A percentile compares a stretch with the other conserved stretches of the same genome.
These are phyloP conservation scores for Bruguiera gymnorhiza DNA, from an alignment of 345 rosid genomes.

Conservation along the genomic window DNA sequence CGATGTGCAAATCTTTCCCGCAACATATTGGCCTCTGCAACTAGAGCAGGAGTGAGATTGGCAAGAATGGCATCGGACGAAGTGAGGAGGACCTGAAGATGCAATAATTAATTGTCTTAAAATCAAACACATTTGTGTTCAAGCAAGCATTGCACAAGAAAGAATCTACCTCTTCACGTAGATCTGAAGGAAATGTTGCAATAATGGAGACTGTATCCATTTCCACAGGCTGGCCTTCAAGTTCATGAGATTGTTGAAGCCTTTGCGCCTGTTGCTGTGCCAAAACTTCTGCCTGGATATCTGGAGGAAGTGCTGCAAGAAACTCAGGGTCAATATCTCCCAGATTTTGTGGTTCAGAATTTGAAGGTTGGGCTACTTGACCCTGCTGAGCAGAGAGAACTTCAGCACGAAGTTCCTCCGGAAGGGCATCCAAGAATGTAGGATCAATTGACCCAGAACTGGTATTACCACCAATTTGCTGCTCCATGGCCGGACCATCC, in stretches of 20 bases:
- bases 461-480: constrained; percentile 53
- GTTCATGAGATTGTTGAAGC: constrained; percentile 87
- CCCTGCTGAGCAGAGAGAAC: constrained; percentile 92
- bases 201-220: constrained; percentile 98
- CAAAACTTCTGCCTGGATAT: constrained; percentile 87
- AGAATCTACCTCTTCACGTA: constrained; percentile 83
- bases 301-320: constrained; percentile 97
- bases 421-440: constrained; percentile 95
- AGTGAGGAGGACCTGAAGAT: constrained; percentile 75
- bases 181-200: constrained; percentile 93
- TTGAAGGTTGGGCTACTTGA: constrained; percentile 72
- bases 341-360: constrained; percentile 57
- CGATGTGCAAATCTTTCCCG: constrained; percentile 96
- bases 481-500: constrained; percentile 61
- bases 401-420: constrained; percentile 95
- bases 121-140: no score
- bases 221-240: constrained; percentile 99
- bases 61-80: constrained; percentile 96
- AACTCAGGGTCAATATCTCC: constrained; percentile 97
- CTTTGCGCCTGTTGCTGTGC: constrained; percentile 97
- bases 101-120: neutral
- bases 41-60: constrained; percentile 95
- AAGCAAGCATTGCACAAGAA: constrained; percentile 6
- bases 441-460: constrained; percentile 88
- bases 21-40: constrained; percentile 97